Evolutionary conservation across 169 alveolate species (phyloP), one percentile per base, ranked within the genome.

Genomic region (Sarcocystis neurona): DNA sequence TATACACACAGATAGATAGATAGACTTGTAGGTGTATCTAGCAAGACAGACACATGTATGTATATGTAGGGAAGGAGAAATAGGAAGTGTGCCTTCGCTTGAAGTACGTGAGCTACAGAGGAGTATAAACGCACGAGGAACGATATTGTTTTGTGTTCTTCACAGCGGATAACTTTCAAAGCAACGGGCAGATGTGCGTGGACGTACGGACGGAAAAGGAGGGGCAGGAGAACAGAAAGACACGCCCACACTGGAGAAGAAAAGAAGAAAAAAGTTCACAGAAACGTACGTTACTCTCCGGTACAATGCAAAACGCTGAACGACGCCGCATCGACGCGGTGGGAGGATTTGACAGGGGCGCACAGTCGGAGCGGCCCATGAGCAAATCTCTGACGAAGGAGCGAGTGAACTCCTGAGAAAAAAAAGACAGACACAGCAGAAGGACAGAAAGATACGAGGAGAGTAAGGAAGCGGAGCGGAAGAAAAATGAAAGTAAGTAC

Each of bases 321-420:
- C 82, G 50, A 47, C 82, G 15, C 58, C 82, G 82, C 2, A 56
- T 72, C 10, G 82, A 47, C 48, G 41, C n/a, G n/a, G n/a, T n/a
- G n/a, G n/a, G 82, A 39, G 82, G 34, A 56, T 72, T 72, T 32
- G 41, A 23, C 30, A 47, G 82, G 27, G 82, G 41, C 34, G 53
- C 82, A 10, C 15, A 72, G 82, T 72, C 82, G 58, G 82, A 72
- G 18, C 0, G 27, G 2, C 41, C 82, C 82, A 72, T 72, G 47
- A 47, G 82, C 47, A 72, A 56, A 39, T 72, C 82, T 12, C 82
- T 48, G 41, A 72, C 23, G 53, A 41, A 72, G 8, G 82, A 72
- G 58, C 82, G 82, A 0, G 82, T 72, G 82, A 72, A 72, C 2
- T 72, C 82, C 82, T 72, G 47, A 12, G 34, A 30, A 20, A 72